Conservation (phyloP, 1,284 basidiomycete genomes). For the Volvariella surrecta region DNA sequence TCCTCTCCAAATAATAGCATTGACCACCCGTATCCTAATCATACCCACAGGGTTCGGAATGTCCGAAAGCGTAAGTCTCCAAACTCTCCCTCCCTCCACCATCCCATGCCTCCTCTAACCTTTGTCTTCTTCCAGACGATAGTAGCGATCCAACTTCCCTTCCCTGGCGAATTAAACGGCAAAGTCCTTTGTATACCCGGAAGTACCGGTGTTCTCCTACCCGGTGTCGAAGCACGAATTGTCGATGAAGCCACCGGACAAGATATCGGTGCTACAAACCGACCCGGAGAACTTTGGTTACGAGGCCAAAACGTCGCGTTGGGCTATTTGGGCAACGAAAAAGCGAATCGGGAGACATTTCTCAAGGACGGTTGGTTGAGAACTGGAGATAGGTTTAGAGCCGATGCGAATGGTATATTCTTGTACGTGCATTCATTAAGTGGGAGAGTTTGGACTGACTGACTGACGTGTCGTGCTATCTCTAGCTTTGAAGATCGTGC, state of each 20-base stretch:
- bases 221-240: constrained; percentile 55
- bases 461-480: too few relatives aligned
- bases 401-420: constrained; percentile 49
- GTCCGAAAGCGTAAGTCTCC: constrained; percentile 57
- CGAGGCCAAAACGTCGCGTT: constrained; percentile 43
- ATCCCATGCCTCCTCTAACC: too few relatives aligned
- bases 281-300: constrained; percentile 60
- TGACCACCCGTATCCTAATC: background rate
- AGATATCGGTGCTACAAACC: constrained; percentile 42
- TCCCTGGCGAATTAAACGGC: constrained; percentile 38
- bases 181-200: constrained; percentile 31
- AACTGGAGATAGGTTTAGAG: constrained; percentile 63
- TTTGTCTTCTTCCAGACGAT: constrained; percentile 39
- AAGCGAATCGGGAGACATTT: constrained; percentile 59
- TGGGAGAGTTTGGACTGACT: too few relatives aligned
- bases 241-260: constrained; percentile 53
- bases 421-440: too few relatives aligned
- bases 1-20: constrained; percentile 5
- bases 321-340: constrained; percentile 66
- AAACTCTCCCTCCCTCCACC: background rate
- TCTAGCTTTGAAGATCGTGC: too few relatives aligned
- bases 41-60: constrained; percentile 55
- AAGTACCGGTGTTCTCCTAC: constrained; percentile 48
- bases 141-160: constrained; percentile 35
- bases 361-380: constrained; percentile 60